Base-by-base conservation (phyloP, 495 filamentous ascomycete species). In the Cenococcum geophilum region DNA sequence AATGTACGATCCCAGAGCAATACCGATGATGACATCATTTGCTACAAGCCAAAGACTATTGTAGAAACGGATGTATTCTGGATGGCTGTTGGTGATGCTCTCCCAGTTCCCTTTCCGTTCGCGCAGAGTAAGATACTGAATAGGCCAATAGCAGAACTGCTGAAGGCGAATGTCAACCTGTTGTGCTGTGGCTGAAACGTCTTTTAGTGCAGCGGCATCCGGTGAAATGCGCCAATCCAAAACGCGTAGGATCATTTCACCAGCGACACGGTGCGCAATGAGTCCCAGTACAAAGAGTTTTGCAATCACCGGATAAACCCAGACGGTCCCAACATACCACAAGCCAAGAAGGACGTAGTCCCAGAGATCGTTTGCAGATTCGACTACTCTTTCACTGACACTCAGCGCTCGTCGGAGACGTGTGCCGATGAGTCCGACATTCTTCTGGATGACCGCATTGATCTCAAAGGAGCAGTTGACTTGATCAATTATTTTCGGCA, bases 121-220 rank as follows among this genome's bases (percentile, higher is more conserved):
- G 11, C 91, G 88, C 23, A 99, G 74, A 14, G 91, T 97, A 55
- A 92, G 77, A 70, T 98, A 97, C 72, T 97, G 92, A 69, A 95
- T 89, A 4, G 92, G 95, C 92, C 91, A 97, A 72, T 97, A 99
- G 74, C 93, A 97, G 73, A 97, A 97, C 69, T 99, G 93, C 71
- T 97, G 92, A 18, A 99, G 81, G 4, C 93, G 89, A 66, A 99
- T 97, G 74, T 99, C 93, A 36, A 97, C 86, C 72, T 99, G 93
- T 71, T 97, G 93, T n/a, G 93, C 95, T 1, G 92, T 97, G 12
- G 93, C 93, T 37, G 91, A 96, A 14, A 97, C 84, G 72, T 99
- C 93, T 68, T 97, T 97, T 58, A 97, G 73, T 16, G 95, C 93
- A 36, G 89, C 86, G 52, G 87, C 85, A 60, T 87, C 83, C 4